These are phyloP conservation scores for Arthrobotrys musiformis DNA, from an alignment of 2,329 filamentous ascomycete genomes.

Conservation along the genomic window DNA sequence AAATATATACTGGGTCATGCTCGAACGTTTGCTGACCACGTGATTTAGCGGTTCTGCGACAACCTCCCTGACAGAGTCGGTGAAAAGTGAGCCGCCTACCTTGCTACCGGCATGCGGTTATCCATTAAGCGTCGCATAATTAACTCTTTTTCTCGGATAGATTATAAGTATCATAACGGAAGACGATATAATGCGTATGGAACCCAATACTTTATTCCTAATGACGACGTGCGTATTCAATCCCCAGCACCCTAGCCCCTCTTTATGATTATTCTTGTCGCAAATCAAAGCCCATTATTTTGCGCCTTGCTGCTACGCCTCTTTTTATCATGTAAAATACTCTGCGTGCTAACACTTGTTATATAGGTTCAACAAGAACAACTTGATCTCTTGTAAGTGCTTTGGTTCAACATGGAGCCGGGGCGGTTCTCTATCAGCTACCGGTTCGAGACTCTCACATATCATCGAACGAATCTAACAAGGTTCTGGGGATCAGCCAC, in stretches of 20 bases:
- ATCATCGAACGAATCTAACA: background rate
- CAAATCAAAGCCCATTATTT: too few species aligned
- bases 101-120: background rate
- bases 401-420: background rate
- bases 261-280: too few species aligned
- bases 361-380: slow-evolving; percentile 52
- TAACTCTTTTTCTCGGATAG: background rate
- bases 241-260: too few species aligned
- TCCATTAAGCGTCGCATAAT: background rate
- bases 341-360: background rate
- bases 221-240: slow-evolving; percentile 63
- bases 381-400: slow-evolving; percentile 50
- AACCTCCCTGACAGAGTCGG: slow-evolving; percentile 48
- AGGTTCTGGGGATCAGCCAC: slow-evolving; percentile 60
- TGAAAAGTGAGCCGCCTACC: slow-evolving; percentile 27
- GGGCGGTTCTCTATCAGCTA: too few species aligned
- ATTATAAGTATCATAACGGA: slow-evolving; percentile 58
- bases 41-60: slow-evolving; percentile 50
- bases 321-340: background rate
- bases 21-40: slow-evolving; percentile 28
- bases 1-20: background rate
- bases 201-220: slow-evolving; percentile 67
- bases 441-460: background rate
- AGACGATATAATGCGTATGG: slow-evolving; percentile 67
- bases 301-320: too few species aligned